Percentiles rank a stretch among this genome's conserved stretches.
Conservation (phyloP, 768 basidiomycete genomes). For the Collybiopsis confluens region DNA sequence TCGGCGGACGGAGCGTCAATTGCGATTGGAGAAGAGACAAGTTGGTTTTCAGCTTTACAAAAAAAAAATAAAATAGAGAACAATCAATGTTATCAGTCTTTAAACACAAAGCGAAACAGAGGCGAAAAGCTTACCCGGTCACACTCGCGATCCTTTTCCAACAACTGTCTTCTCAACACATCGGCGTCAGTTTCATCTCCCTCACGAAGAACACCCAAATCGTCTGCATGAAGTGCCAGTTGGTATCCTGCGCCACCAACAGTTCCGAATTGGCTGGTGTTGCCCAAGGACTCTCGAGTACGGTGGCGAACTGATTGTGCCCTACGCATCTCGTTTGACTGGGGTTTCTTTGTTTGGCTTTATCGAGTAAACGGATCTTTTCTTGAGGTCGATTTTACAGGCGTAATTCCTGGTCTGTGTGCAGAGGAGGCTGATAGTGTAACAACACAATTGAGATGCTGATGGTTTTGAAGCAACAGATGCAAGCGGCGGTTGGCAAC, state of each 20-base stretch:
- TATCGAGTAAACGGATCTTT: too few relatives aligned
- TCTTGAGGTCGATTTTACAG: too few relatives aligned
- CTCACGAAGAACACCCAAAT: slow-evolving; percentile 59
- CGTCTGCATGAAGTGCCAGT: slow-evolving; percentile 44
- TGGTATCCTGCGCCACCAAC: not conserved
- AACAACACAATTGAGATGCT: not conserved
- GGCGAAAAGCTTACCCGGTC: slow-evolving; percentile 46
- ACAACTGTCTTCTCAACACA: slow-evolving; percentile 53
- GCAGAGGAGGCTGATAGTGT: too few relatives aligned
- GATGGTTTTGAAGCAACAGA: not conserved
- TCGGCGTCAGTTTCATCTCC: slow-evolving; percentile 58
- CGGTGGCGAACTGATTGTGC: slow-evolving; percentile 61
- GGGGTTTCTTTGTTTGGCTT: too few relatives aligned
- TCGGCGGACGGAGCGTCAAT: slow-evolving; percentile 63
- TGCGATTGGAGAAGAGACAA: slow-evolving; percentile 51
- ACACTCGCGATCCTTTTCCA: slow-evolving; percentile 67
- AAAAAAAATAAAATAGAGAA: not conserved
- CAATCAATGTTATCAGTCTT: too few relatives aligned
- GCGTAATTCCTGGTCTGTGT: too few relatives aligned
- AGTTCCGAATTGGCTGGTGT: not conserved
- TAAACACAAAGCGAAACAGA: not conserved
- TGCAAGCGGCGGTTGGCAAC: not conserved
- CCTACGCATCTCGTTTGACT: slow-evolving; percentile 47
- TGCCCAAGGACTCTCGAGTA: slow-evolving; percentile 36
- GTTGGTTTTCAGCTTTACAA: slow-evolving; percentile 54